Conservation (phyloP, 2,329 filamentous ascomycete species). For the Verticillium tricorpus region DNA sequence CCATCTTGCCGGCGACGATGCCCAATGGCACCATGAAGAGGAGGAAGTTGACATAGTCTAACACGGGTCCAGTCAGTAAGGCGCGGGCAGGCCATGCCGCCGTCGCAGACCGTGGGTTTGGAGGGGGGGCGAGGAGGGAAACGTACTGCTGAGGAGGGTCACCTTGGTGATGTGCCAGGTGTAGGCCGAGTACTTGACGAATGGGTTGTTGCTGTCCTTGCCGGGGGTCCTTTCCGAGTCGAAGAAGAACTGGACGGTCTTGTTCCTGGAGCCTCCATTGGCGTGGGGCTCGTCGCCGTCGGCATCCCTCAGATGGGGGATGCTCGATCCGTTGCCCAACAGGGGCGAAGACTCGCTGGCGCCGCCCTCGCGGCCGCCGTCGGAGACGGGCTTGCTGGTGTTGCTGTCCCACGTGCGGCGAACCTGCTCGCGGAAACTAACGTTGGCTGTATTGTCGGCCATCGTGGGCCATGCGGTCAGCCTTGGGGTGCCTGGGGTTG, state of each 20-base stretch:
- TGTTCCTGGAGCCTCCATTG: slow-evolving; percentile 15
- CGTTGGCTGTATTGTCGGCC: slow-evolving; percentile 19
- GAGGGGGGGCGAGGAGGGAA: neutral
- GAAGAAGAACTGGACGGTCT: slow-evolving; percentile 40
- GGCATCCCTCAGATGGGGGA: slow-evolving; percentile 2
- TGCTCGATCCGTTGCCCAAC: slow-evolving; percentile 27
- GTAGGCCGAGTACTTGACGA: slow-evolving; percentile 41
- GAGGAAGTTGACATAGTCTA: slow-evolving; percentile 62
- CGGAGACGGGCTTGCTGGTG: slow-evolving; percentile 16
- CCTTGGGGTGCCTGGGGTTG: slow-evolving; percentile 4
- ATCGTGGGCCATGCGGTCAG: slow-evolving; percentile 27
- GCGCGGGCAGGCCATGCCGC: neutral
- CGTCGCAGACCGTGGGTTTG: neutral
- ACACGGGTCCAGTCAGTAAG: slow-evolving; percentile 4
- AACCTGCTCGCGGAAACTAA: slow-evolving; percentile 20
- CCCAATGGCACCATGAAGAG: slow-evolving; percentile 72
- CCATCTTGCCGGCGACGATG: slow-evolving; percentile 58
- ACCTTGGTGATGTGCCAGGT: slow-evolving; percentile 53
- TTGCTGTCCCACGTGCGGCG: slow-evolving; percentile 16
- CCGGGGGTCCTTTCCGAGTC: slow-evolving; percentile 47
- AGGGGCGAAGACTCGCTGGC: slow-evolving; percentile 37
- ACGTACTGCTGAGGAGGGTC: slow-evolving; percentile 55
- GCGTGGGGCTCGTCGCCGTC: slow-evolving; percentile 18
- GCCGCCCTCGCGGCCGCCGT: slow-evolving; percentile 10
- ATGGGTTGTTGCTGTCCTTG: slow-evolving; percentile 39